A percentile compares a stretch with the other conserved stretches of the same genome.
Evolutionary conservation across 768 basidiomycete species (phyloP).

Genomic region (Leccinum rimulosum): DNA sequence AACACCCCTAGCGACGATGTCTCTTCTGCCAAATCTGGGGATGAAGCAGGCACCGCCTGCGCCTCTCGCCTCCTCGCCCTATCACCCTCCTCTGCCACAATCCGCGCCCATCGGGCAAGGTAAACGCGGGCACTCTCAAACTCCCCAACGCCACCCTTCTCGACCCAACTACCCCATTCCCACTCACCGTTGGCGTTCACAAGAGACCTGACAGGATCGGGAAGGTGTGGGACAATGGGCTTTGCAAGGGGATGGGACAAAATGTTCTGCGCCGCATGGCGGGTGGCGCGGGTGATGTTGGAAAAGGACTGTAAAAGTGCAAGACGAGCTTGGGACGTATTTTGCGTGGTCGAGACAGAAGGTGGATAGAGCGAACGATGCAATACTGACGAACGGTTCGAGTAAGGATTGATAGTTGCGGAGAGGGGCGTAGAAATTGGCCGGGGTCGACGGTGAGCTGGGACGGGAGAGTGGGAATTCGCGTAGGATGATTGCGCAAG

Average conservation of each 20-base stretch:
- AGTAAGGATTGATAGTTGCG: conserved; percentile 50
- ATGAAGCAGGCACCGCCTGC: conserved; percentile 56
- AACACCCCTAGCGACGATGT: conserved; percentile 81
- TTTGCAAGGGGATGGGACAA: conserved; percentile 94
- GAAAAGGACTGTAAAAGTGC: conserved; percentile 93
- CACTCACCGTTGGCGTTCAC: conserved; percentile 89
- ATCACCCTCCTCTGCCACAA: conserved; percentile 98
- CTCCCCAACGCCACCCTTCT: conserved; percentile 90
- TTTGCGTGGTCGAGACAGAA: conserved; percentile 49
- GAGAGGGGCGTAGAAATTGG: conserved; percentile 48
- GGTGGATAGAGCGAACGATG: conserved; percentile 69
- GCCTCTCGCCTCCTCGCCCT: conserved; percentile 80
- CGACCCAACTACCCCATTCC: conserved; percentile 93
- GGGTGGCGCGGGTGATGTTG: conserved; percentile 88
- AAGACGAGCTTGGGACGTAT: conserved; percentile 67
- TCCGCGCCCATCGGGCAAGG: conserved; percentile 93
- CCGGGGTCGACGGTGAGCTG: conserved; percentile 75
- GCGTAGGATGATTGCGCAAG: conserved; percentile 75
- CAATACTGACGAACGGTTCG: conserved; percentile 69
- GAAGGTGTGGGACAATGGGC: conserved; percentile 93
- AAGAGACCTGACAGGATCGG: conserved; percentile 87
- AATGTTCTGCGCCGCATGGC: conserved; percentile 92
- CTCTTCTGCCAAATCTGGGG: conserved; percentile 53
- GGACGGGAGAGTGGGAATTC: conserved; percentile 77
- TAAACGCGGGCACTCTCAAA: conserved; percentile 97